Conservation (phyloP, 2,329 filamentous ascomycete species). For the Alternaria gaisen region DNA sequence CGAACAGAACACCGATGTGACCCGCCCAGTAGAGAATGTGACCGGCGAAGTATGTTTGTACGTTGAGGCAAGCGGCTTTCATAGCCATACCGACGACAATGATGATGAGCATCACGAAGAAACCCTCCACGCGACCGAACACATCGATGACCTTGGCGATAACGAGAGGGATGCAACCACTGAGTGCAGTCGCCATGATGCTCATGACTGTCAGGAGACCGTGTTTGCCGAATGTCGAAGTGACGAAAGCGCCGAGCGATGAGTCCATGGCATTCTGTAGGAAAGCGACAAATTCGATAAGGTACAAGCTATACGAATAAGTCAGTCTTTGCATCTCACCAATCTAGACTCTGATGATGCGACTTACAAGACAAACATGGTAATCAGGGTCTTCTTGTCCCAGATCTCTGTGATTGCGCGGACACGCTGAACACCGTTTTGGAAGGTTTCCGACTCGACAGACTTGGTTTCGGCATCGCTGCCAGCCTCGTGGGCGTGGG, state of each 20-base stretch:
- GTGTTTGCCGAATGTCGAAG: conserved; percentile 47
- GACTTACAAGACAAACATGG: conserved; percentile 51
- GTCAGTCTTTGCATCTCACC: neutral
- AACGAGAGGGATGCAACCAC: conserved; percentile 49
- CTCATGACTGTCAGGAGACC: conserved; percentile 47
- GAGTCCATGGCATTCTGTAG: conserved; percentile 55
- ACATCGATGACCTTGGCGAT: conserved; percentile 54
- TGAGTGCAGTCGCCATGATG: conserved; percentile 49
- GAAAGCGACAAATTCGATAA: conserved; percentile 61
- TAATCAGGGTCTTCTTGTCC: conserved; percentile 49
- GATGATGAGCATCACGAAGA: conserved; percentile 47
- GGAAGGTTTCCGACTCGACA: conserved; percentile 41
- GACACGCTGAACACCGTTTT: conserved; percentile 51
- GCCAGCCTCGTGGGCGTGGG: conserved; percentile 17
- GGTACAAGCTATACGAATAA: conserved; percentile 51
- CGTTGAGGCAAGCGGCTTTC: conserved; percentile 70
- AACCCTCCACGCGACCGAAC: conserved; percentile 54
- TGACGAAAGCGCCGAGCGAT: conserved; percentile 53
- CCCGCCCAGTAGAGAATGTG: conserved; percentile 74
- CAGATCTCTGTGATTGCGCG: conserved; percentile 54
- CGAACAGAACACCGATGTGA: conserved; percentile 66
- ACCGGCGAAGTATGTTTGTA: conserved; percentile 69
- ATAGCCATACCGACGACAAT: conserved; percentile 63
- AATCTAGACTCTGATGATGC: neutral
- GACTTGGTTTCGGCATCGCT: conserved; percentile 25